Conservation (phyloP, 2,329 filamentous ascomycete species). For the Neofusicoccum sp. region DNA sequence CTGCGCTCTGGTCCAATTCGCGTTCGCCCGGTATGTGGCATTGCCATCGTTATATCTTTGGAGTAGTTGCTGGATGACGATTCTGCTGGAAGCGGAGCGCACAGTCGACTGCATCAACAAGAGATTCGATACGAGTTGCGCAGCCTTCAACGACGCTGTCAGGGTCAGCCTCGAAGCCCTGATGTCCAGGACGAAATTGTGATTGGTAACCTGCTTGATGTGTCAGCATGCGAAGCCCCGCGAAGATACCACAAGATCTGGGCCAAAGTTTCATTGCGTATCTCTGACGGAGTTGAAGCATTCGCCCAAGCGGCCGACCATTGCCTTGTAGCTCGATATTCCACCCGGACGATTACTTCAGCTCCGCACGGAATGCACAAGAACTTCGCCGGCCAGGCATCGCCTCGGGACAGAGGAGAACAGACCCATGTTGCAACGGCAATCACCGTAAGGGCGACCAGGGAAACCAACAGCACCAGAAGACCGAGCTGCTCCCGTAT, state of each 20-base stretch:
- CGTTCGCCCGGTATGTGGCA: constrained; percentile 32
- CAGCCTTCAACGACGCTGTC: constrained; percentile 83
- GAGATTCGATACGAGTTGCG: constrained; percentile 77
- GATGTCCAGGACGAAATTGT: constrained; percentile 62
- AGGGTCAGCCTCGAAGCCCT: constrained; percentile 67
- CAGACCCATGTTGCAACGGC: constrained; percentile 69
- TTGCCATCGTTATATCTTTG: constrained; percentile 60
- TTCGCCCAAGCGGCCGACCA: too few species aligned
- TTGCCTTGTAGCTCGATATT: too few species aligned
- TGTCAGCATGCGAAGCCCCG: constrained; percentile 18
- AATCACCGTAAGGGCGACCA: constrained; percentile 75
- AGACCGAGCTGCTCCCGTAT: constrained; percentile 85
- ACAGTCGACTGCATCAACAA: constrained; percentile 77
- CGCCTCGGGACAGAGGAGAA: neutral
- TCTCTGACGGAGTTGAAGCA: neutral
- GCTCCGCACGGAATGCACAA: neutral
- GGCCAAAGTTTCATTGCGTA: neutral
- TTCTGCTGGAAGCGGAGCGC: constrained; percentile 68
- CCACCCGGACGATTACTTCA: neutral
- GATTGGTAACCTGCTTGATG: constrained; percentile 56
- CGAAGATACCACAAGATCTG: neutral
- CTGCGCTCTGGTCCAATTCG: constrained; percentile 64
- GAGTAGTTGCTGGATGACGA: constrained; percentile 57
- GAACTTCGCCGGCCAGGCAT: neutral
- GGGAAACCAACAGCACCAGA: constrained; percentile 74